Base-by-base conservation (phyloP, 2,329 filamentous ascomycete genomes). In the Alternaria arbusti region DNA sequence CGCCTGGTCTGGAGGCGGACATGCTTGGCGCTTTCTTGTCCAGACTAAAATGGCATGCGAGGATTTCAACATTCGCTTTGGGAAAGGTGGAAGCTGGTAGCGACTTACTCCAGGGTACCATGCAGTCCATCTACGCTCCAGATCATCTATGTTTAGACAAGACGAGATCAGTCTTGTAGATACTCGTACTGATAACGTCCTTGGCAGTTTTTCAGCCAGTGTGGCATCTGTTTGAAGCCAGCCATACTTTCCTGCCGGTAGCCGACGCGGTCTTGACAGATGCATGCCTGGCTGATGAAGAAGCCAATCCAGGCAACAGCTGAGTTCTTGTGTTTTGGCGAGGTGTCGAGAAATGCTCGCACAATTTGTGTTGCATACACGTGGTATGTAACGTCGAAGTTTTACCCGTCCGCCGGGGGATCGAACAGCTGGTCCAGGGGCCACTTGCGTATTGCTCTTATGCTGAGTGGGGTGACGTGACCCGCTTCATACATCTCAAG, bases 401-500 rank as follows among this genome's bases (percentile, higher is more conserved):
- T 17, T 60, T 58, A 69, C n/a, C 70, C 68, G 6, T 74, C 68
- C n/a, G 57, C 54, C 20, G 71, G 69, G 11, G 77, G 76, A 8
- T 71, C 57, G 12, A 78, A 61, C 13, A 80, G 58, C 54, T 74
- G 43, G 49, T 79, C 72, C 6, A 81, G 66, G 12, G 78, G 78
- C 79, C 79, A 81, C 56, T 79, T 80, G 12, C 78, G 73, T 40
- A 79, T 63, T 10, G 77, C 75, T 8, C 78, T 70, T 28, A 79
- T 78, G 20, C 40, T 67, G 43, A 78, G 65, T 5, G 66, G 26
- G 54, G 76, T 67, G 8, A 32, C 64, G 47, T 77, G 94, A 0
- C 95, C 94, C 1, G 87, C 88, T 78, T 91, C 86, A 74, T 87
- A 97, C 94, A 99, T 97, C 81, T 98, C 94, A 69, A 94, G 86